phyloP scores from a whole-genome alignment of 2,329 filamentous ascomycete species.

The Colletotrichum theobromicola region DNA sequence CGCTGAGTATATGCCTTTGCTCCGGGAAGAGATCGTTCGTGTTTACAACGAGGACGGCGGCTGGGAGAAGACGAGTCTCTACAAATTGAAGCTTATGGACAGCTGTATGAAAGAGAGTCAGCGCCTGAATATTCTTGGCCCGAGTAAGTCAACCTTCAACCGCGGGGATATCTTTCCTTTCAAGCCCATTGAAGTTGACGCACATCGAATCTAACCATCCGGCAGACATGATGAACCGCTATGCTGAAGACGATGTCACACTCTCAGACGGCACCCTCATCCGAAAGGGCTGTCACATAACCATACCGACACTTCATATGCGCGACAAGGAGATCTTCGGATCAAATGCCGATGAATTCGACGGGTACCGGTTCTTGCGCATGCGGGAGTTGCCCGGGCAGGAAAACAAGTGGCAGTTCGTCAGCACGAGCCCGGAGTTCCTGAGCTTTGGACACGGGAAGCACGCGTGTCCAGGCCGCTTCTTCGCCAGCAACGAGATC shows the following conservation, averaged over 20 bases:
- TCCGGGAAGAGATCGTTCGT: neutral
- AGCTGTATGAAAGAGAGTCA: neutral
- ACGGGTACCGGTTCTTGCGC: neutral
- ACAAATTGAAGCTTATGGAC: neutral
- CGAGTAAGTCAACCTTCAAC: neutral
- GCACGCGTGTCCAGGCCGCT: neutral
- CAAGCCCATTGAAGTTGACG: neutral
- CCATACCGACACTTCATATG: neutral
- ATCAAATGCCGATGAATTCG: neutral
- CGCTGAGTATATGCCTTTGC: neutral
- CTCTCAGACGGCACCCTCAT: neutral
- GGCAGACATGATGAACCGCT: neutral
- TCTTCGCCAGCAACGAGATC: neutral
- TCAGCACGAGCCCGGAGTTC: neutral
- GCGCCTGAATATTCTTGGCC: neutral
- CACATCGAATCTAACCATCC: fast-evolving
- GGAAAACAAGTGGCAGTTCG: neutral
- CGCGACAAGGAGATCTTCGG: neutral
- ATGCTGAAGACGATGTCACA: neutral
- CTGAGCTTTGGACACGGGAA: neutral
- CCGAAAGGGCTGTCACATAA: neutral
- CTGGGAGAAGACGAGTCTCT: neutral
- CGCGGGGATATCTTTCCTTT: neutral
- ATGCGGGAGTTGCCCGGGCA: neutral
- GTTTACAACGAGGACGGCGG: neutral